A percentile compares a stretch with the other conserved stretches of the same genome.
phyloP scores from a whole-genome alignment of 371 early-diverging fungal species.

The Batrachochytrium dendrobatidis region DNA sequence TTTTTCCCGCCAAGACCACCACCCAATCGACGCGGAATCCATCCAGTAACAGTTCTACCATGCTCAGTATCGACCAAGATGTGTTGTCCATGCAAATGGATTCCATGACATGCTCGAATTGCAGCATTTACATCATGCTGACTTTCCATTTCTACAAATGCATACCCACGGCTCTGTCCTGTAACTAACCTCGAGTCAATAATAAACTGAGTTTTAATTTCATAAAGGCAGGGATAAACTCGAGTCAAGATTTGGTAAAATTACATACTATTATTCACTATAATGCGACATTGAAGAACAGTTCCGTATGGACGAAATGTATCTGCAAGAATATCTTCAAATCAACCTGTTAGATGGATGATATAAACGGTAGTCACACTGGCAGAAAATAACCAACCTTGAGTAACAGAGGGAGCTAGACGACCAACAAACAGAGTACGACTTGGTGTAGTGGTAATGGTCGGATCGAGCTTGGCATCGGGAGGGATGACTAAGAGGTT shows the following conservation, averaged over 20 bases:
- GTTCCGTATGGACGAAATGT: not conserved
- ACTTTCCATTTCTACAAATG: slow-evolving; percentile 41
- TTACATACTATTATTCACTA: not conserved
- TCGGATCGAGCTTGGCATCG: not conserved
- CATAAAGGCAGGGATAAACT: not conserved
- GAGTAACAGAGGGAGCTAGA: not conserved
- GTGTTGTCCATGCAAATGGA: slow-evolving; percentile 34
- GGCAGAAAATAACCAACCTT: not conserved
- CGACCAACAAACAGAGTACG: slow-evolving; percentile 4
- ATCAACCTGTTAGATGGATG: not conserved
- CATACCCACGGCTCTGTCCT: slow-evolving; percentile 50
- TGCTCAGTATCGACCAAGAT: slow-evolving; percentile 56
- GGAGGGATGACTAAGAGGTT: not conserved
- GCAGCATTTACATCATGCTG: slow-evolving; percentile 2
- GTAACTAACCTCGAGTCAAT: slow-evolving; percentile 33
- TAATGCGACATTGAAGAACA: not conserved
- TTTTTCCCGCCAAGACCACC: slow-evolving; percentile 58
- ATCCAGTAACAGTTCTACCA: slow-evolving; percentile 43
- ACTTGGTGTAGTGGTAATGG: not conserved
- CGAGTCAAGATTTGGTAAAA: not conserved
- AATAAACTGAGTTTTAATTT: not conserved
- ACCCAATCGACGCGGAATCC: slow-evolving; percentile 55
- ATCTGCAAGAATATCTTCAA: not conserved
- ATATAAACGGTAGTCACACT: not conserved
- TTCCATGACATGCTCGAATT: slow-evolving; percentile 13